Percentiles rank a stretch among this genome's conserved stretches.
These are phyloP conservation scores for Streptanthus diversifolius DNA, from an alignment of 345 rosid genomes.

Conservation along the genomic window DNA sequence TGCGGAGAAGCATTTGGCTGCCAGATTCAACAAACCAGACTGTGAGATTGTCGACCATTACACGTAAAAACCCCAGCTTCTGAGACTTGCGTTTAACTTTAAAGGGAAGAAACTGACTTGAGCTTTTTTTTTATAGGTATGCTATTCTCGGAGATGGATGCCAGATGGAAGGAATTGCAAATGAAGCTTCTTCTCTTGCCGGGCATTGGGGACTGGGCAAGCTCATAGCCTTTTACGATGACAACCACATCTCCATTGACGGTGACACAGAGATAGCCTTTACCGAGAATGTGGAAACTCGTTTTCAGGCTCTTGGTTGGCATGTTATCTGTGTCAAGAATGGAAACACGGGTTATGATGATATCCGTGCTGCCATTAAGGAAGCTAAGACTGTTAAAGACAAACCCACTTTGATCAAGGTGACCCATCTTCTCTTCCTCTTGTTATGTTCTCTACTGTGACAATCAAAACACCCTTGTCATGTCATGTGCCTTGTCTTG, in stretches of 20 bases:
- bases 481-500: neutral
- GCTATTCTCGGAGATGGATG: constrained; percentile 94
- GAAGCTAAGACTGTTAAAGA: constrained; percentile 95
- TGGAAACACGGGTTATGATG: constrained; percentile 96
- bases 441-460: neutral
- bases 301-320: constrained; percentile 98
- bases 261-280: constrained; percentile 97
- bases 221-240: constrained; percentile 97
- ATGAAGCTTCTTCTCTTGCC: constrained; percentile 90
- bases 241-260: constrained; percentile 96
- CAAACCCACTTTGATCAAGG: constrained; percentile 89
- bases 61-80: constrained; percentile 51
- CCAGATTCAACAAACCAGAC: constrained; percentile 81
- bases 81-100: too few species aligned
- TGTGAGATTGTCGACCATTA: constrained; percentile 74
- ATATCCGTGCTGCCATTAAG: constrained; percentile 94
- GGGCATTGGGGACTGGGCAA: constrained; percentile 99
- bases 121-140: constrained; percentile 45
- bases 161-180: constrained; percentile 93
- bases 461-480: neutral
- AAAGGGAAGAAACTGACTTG: neutral
- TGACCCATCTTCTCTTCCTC: constrained; percentile 13
- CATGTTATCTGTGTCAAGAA: constrained; percentile 98
- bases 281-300: constrained; percentile 72
- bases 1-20: constrained; percentile 88